These are phyloP conservation scores for Coemansia sp. DNA, from an alignment of 192 early-diverging fungal genomes.

Conservation along the genomic window DNA sequence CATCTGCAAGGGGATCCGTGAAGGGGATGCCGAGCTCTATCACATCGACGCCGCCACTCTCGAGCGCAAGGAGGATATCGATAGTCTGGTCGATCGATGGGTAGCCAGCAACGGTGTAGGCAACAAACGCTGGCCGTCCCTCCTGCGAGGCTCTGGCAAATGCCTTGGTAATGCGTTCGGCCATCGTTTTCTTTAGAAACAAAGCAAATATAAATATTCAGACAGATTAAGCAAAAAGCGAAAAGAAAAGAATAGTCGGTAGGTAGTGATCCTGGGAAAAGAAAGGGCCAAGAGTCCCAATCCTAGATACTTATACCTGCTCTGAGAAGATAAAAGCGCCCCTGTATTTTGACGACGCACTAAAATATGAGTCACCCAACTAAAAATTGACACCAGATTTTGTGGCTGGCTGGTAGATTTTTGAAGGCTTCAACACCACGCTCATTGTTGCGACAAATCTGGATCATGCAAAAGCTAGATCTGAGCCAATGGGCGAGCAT, in stretches of 20 bases:
- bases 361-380: not conserved
- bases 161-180: constrained; percentile 37
- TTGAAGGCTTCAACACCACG: too few relatives aligned
- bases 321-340: not conserved
- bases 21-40: constrained; percentile 98
- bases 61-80: constrained; percentile 80
- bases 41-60: constrained; percentile 90
- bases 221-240: not conserved
- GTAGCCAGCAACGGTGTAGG: constrained; percentile 92
- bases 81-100: constrained; percentile 79
- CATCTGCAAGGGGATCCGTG: constrained; percentile 96
- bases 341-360: not conserved
- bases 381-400: not conserved
- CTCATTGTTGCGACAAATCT: not conserved
- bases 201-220: not conserved
- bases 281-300: not conserved
- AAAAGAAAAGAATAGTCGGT: not conserved
- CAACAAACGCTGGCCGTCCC: constrained; percentile 80
- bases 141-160: constrained; percentile 39
- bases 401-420: not conserved
- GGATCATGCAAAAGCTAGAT: not conserved
- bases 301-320: not conserved
- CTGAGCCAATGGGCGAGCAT: too few relatives aligned
- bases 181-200: constrained; percentile 14
- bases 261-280: not conserved